phyloP scores from a whole-genome alignment of 1,284 basidiomycete genomes.

The Tilletia horrida region DNA sequence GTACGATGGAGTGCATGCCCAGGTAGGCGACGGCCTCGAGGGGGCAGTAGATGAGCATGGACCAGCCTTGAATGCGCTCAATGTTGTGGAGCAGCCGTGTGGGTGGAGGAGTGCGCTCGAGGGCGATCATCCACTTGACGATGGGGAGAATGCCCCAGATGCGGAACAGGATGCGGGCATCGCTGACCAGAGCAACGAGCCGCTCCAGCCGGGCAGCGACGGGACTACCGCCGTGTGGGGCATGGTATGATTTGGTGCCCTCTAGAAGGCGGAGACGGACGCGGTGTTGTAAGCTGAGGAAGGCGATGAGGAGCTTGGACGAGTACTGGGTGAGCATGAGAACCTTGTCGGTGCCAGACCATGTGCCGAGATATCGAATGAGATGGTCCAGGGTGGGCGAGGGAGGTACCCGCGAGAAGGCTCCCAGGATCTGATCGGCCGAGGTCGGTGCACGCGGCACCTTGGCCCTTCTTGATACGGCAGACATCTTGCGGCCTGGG shows the following conservation, averaged over 20 bases:
- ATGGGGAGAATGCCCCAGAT: slow-evolving; percentile 55
- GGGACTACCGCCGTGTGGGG: slow-evolving; percentile 30
- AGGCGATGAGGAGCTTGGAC: slow-evolving; percentile 43
- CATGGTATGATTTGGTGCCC: slow-evolving; percentile 28
- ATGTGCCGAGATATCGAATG: slow-evolving; percentile 51
- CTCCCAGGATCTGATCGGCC: slow-evolving; percentile 42
- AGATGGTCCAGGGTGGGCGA: slow-evolving; percentile 44
- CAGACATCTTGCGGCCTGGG: too few species aligned
- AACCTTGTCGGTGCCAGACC: slow-evolving; percentile 52
- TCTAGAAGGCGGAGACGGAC: slow-evolving; percentile 37
- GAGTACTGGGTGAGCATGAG: slow-evolving; percentile 53
- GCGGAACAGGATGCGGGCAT: slow-evolving; percentile 48
- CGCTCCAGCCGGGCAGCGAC: slow-evolving; percentile 34
- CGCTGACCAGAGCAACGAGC: slow-evolving; percentile 39
- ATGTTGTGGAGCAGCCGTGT: slow-evolving; percentile 48
- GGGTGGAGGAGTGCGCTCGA: slow-evolving; percentile 47
- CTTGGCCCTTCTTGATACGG: background rate
- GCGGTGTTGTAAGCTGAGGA: slow-evolving; percentile 44
- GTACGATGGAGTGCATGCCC: slow-evolving; percentile 45
- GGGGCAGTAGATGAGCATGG: slow-evolving; percentile 53
- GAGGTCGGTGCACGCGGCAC: slow-evolving; percentile 15
- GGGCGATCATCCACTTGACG: slow-evolving; percentile 51
- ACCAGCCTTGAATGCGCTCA: slow-evolving; percentile 53
- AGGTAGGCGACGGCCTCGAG: slow-evolving; percentile 53
- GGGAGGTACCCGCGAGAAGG: slow-evolving; percentile 44